These are phyloP conservation scores for Fusarium solani-melongenae DNA, from an alignment of 2,329 filamentous ascomycete species.

Conservation along the genomic window DNA sequence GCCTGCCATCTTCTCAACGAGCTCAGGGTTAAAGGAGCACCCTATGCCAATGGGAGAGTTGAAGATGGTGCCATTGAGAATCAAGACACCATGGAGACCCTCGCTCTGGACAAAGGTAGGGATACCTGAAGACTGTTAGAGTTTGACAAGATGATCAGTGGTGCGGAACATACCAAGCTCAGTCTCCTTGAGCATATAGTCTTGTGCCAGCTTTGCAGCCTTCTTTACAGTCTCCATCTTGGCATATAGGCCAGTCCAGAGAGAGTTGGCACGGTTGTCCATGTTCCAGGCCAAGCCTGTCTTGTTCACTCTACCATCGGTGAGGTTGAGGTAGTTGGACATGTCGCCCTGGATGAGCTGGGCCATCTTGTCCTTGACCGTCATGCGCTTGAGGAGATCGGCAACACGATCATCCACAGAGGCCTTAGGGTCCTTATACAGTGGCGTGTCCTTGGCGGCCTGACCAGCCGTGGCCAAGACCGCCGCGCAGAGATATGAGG, in stretches of 20 bases:
- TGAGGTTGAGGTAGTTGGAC: constrained; percentile 78
- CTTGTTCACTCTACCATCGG: constrained; percentile 73
- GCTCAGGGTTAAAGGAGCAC: constrained; percentile 74
- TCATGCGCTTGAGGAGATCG: constrained; percentile 79
- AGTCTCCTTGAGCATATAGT: constrained; percentile 69
- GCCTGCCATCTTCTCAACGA: constrained; percentile 74
- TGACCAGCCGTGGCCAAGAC: constrained; percentile 37
- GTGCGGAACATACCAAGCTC: constrained; percentile 51
- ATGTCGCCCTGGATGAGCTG: constrained; percentile 78
- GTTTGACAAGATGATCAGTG: no score
- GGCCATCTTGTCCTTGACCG: constrained; percentile 77
- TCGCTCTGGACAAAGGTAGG: constrained; percentile 80
- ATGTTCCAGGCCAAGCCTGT: constrained; percentile 76
- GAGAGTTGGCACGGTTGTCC: constrained; percentile 72
- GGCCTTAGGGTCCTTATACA: constrained; percentile 73
- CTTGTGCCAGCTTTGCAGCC: constrained; percentile 73
- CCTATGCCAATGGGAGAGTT: constrained; percentile 80
- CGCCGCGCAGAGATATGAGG: constrained; percentile 36
- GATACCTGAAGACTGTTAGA: constrained; percentile 61
- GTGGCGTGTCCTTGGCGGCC: constrained; percentile 46
- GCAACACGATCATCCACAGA: constrained; percentile 72
- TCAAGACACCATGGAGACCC: constrained; percentile 78
- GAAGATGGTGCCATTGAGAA: constrained; percentile 81
- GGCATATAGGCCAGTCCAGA: constrained; percentile 78
- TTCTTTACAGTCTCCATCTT: constrained; percentile 71